phyloP scores from a whole-genome alignment of 2,329 filamentous ascomycete species.

The Dendrostoma leiphaemia region DNA sequence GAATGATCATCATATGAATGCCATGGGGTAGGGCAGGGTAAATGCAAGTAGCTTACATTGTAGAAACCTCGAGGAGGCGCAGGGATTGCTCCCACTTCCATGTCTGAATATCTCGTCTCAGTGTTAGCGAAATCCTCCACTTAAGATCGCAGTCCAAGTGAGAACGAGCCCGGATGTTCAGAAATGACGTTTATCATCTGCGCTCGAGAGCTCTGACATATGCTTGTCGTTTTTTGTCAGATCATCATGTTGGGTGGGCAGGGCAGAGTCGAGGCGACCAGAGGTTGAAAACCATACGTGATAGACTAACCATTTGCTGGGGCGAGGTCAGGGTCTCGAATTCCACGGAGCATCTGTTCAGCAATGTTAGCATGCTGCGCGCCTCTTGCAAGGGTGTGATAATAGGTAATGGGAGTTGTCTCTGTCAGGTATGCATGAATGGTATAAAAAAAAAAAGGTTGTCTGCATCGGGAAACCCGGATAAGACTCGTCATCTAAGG shows the following conservation, averaged over 20 bases:
- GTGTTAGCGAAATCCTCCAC: constrained; percentile 29
- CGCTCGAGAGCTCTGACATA: constrained; percentile 80
- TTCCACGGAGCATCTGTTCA: background rate
- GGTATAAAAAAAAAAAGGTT: constrained; percentile 61
- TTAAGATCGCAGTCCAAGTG: background rate
- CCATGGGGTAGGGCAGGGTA: background rate
- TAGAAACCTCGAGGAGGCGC: background rate
- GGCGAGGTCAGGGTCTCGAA: too few relatives aligned
- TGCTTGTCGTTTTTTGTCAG: constrained; percentile 84
- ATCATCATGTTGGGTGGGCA: constrained; percentile 66
- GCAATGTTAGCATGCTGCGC: constrained; percentile 9
- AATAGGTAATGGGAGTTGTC: constrained; percentile 34
- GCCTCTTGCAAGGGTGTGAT: constrained; percentile 1
- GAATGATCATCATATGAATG: constrained; percentile 64
- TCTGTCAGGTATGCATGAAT: constrained; percentile 62
- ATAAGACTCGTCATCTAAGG: constrained; percentile 78
- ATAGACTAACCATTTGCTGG: constrained; percentile 7
- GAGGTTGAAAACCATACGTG: background rate
- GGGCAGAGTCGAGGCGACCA: background rate
- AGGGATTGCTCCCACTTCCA: background rate
- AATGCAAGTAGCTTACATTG: background rate
- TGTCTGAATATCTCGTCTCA: constrained; percentile 10
- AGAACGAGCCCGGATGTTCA: constrained; percentile 28
- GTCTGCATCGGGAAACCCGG: constrained; percentile 68
- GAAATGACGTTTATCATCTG: constrained; percentile 48